phyloP scores from a whole-genome alignment of 169 alveolate species.

The Cryptosporidium parvum region DNA sequence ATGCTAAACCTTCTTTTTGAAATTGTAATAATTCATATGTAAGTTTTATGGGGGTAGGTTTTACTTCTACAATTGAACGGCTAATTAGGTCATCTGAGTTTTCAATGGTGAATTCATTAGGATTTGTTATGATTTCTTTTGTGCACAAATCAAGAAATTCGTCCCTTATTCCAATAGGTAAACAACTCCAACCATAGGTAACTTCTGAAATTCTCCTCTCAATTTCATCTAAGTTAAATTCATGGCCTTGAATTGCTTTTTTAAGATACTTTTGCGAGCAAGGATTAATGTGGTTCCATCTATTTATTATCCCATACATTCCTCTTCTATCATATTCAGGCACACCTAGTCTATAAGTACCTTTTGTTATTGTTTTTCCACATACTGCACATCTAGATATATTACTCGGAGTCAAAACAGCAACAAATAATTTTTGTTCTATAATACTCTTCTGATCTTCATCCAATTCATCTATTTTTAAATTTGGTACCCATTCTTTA shows the following conservation, averaged over 20 bases:
- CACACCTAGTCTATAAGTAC: slow-evolving; percentile 63
- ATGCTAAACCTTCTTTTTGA: slow-evolving; percentile 84
- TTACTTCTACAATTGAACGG: slow-evolving; percentile 25
- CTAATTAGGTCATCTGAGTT: slow-evolving; percentile 20
- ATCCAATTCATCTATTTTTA: slow-evolving; percentile 32
- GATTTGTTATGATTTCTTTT: slow-evolving; percentile 17
- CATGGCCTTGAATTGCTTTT: slow-evolving; percentile 46
- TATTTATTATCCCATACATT: slow-evolving; percentile 69
- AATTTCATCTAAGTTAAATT: not conserved
- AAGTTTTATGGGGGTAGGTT: slow-evolving; percentile 75
- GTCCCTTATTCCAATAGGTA: slow-evolving; percentile 58
- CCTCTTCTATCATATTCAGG: slow-evolving; percentile 75
- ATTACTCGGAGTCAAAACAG: slow-evolving; percentile 56
- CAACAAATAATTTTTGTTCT: slow-evolving; percentile 33
- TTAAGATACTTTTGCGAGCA: slow-evolving; percentile 55
- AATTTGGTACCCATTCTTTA: slow-evolving; percentile 66
- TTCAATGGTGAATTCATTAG: slow-evolving; percentile 10
- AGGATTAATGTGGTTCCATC: slow-evolving; percentile 59
- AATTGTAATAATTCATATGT: slow-evolving; percentile 75
- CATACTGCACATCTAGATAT: slow-evolving; percentile 66
- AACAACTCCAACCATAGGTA: slow-evolving; percentile 38
- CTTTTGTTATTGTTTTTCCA: slow-evolving; percentile 43
- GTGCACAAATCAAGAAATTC: slow-evolving; percentile 30
- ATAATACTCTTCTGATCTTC: slow-evolving; percentile 40
- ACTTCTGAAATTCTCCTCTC: slow-evolving; percentile 28